Evolutionary conservation across 805 yeast species (phyloP).

Genomic region (Schizosaccharomyces cryophilus): DNA sequence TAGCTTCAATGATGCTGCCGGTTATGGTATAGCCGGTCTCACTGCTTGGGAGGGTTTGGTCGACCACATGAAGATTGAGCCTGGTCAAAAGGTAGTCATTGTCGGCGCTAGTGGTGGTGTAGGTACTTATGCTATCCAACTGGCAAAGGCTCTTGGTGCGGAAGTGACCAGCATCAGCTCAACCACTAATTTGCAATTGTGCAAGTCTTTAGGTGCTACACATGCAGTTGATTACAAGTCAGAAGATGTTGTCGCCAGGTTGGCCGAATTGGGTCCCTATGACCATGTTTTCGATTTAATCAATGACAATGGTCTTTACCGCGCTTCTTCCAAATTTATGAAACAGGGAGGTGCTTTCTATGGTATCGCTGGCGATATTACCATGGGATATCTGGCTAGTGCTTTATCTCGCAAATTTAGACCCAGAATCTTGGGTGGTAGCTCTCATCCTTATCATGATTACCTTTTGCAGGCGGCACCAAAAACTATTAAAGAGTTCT

Average conservation of each 20-base stretch:
- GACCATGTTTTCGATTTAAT: neutral
- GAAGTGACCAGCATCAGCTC: neutral
- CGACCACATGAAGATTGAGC: neutral
- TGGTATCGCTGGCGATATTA: neutral
- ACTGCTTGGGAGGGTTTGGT: neutral
- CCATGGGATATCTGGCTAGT: neutral
- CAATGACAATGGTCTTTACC: neutral
- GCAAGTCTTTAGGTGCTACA: neutral
- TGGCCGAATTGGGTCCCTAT: neutral
- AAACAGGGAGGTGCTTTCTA: neutral
- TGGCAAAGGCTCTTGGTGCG: neutral
- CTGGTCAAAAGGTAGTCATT: neutral
- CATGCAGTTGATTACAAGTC: neutral
- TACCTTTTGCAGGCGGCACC: neutral
- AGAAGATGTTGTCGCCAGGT: neutral
- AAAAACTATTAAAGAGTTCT: neutral
- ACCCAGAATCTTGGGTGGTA: neutral
- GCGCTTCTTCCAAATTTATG: neutral
- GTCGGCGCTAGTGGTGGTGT: neutral
- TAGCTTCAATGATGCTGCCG: neutral
- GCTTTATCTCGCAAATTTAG: neutral
- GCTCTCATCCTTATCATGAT: neutral
- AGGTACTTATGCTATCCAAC: neutral
- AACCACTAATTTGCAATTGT: neutral
- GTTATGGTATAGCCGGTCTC: neutral